Percentiles rank a stretch among this genome's conserved stretches.
phyloP scores from a whole-genome alignment of 306 rosid genomes.

The Trifolium pratense region DNA sequence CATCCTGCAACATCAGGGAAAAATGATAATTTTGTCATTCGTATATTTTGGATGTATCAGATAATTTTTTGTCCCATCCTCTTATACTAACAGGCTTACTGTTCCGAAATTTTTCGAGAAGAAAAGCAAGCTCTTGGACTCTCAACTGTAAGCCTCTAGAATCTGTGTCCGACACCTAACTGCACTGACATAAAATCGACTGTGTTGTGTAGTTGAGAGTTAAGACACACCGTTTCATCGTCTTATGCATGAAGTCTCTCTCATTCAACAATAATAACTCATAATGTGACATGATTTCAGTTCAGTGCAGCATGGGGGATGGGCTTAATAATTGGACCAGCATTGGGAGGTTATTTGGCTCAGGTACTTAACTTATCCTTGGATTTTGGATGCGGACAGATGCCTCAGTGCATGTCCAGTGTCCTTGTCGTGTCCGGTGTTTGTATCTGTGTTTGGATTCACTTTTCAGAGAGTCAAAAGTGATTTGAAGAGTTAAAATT shows the following conservation, averaged over 20 bases:
- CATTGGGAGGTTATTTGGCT: constrained; percentile 87
- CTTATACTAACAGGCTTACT: constrained; percentile 65
- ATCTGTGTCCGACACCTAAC: too few relatives aligned
- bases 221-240: too few relatives aligned
- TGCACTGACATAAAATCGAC: neutral
- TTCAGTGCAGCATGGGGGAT: constrained; percentile 78
- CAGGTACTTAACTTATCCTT: constrained; percentile 53
- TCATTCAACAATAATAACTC: too few relatives aligned
- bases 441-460: neutral
- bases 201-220: neutral
- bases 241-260: too few relatives aligned
- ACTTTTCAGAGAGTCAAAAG: too few relatives aligned
- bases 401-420: too few relatives aligned
- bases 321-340: constrained; percentile 82
- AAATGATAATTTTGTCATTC: neutral
- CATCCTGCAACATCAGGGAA: neutral
- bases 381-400: too few relatives aligned
- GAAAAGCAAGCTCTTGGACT: constrained; percentile 81
- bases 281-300: constrained; percentile 52
- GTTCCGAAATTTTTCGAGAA: constrained; percentile 64
- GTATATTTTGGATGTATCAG: neutral
- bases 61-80: constrained; percentile 18
- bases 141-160: constrained; percentile 62
- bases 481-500: too few relatives aligned
- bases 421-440: too few relatives aligned